Percentiles rank a stretch among this genome's conserved stretches.
phyloP scores from a whole-genome alignment of 2,329 filamentous ascomycete species.

The Pseudogymnoascus sp. region DNA sequence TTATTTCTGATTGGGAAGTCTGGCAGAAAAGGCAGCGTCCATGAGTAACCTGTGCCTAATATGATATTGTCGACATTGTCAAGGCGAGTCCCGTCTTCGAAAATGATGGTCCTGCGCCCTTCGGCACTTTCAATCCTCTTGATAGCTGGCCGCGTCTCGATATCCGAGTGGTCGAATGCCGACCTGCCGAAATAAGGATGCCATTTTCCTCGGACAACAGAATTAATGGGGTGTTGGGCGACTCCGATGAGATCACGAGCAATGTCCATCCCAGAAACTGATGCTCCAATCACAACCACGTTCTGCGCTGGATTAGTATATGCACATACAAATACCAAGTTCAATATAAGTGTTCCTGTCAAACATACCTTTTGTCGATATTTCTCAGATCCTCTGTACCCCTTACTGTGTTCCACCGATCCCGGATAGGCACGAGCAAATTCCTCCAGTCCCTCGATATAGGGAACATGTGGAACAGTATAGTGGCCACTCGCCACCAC shows the following conservation, averaged over 20 bases:
- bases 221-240: slow-evolving; percentile 42
- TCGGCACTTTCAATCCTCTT: slow-evolving; percentile 33
- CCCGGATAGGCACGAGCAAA: slow-evolving; percentile 50
- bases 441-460: slow-evolving; percentile 48
- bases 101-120: slow-evolving; percentile 40
- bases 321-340: background rate
- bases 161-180: slow-evolving; percentile 53
- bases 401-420: slow-evolving; percentile 61
- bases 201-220: slow-evolving; percentile 46
- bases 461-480: slow-evolving; percentile 55
- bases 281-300: slow-evolving; percentile 55
- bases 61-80: slow-evolving; percentile 53
- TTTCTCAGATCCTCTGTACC: slow-evolving; percentile 56
- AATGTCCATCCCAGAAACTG: slow-evolving; percentile 58
- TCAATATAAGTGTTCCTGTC: slow-evolving; percentile 26
- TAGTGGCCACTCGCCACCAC: slow-evolving; percentile 64
- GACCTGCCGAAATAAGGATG: slow-evolving; percentile 49
- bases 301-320: background rate
- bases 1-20: slow-evolving; percentile 42
- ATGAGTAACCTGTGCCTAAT: slow-evolving; percentile 60
- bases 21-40: slow-evolving; percentile 55
- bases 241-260: slow-evolving; percentile 44
- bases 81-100: slow-evolving; percentile 48
- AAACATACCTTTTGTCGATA: slow-evolving; percentile 43
- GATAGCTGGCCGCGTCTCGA: slow-evolving; percentile 42